Conservation (phyloP, 2,329 filamentous ascomycete genomes). For the Colletotrichum sidae region DNA sequence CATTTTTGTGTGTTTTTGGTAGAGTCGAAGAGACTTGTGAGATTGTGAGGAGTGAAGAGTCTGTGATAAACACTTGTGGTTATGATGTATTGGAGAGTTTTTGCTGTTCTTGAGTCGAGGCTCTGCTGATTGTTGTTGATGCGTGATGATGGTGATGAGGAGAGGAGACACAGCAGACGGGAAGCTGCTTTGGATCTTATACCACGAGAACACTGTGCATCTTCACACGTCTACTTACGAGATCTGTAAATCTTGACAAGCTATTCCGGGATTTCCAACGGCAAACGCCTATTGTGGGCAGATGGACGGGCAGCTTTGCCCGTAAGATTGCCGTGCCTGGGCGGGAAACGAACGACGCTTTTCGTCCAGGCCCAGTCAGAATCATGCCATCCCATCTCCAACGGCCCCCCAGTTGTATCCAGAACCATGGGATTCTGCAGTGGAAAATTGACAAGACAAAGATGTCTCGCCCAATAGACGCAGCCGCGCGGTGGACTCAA, state of each 20-base stretch:
- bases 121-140: conserved; percentile 24
- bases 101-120: conserved; percentile 35
- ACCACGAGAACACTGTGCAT: conserved; percentile 21
- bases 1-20: conserved; percentile 41
- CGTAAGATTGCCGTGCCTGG: conserved; percentile 38
- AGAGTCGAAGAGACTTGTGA: conserved; percentile 16
- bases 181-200: conserved; percentile 38
- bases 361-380: conserved; percentile 15
- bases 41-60: conserved; percentile 25
- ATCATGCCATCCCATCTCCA: conserved; percentile 37
- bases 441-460: conserved; percentile 12
- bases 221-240: conserved; percentile 12
- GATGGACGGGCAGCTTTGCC: conserved; percentile 33
- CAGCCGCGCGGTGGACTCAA: conserved; percentile 22
- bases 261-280: conserved; percentile 28
- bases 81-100: conserved; percentile 28
- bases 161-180: conserved; percentile 23
- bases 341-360: conserved; percentile 29
- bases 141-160: conserved; percentile 33
- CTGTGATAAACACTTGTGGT: conserved; percentile 26
- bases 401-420: conserved; percentile 19
- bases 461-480: conserved; percentile 32
- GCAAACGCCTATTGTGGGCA: conserved; percentile 38
- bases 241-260: conserved; percentile 29
- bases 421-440: conserved; percentile 27